These are phyloP conservation scores for Saussurea involucrata DNA, from an alignment of 129 eudicot genomes.

Conservation along the genomic window DNA sequence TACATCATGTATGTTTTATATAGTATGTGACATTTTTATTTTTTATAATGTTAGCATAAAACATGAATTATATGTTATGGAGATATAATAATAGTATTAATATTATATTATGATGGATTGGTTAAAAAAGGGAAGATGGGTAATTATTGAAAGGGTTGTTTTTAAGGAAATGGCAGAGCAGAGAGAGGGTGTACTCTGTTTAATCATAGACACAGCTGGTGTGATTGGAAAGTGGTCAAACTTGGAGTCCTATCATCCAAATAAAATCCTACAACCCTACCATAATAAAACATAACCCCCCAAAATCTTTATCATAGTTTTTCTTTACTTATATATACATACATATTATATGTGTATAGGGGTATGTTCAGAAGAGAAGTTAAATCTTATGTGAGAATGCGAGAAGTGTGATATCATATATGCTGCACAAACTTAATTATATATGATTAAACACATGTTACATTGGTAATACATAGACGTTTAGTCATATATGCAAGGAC, in stretches of 20 bases:
- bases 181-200: slow-evolving; percentile 12
- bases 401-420: too few species aligned
- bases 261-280: neutral
- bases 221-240: slow-evolving; percentile 22
- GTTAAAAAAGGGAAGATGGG: neutral
- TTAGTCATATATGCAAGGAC: too few species aligned
- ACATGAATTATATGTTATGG: too few species aligned
- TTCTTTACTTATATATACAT: too few species aligned
- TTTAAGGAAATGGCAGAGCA: slow-evolving; percentile 19
- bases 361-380: too few species aligned
- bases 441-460: too few species aligned
- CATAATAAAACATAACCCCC: neutral
- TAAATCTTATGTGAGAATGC: too few species aligned
- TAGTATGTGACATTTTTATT: neutral
- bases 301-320: neutral
- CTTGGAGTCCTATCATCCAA: slow-evolving; percentile 9
- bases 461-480: too few species aligned
- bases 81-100: too few species aligned
- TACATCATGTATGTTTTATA: neutral
- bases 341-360: too few species aligned
- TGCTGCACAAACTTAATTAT: too few species aligned
- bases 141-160: slow-evolving; percentile 11
- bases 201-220: slow-evolving; percentile 30
- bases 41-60: too few species aligned
- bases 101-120: neutral